Evolutionary conservation across 129 eudicot species (phyloP).

Genomic region (Tagetes patula): DNA sequence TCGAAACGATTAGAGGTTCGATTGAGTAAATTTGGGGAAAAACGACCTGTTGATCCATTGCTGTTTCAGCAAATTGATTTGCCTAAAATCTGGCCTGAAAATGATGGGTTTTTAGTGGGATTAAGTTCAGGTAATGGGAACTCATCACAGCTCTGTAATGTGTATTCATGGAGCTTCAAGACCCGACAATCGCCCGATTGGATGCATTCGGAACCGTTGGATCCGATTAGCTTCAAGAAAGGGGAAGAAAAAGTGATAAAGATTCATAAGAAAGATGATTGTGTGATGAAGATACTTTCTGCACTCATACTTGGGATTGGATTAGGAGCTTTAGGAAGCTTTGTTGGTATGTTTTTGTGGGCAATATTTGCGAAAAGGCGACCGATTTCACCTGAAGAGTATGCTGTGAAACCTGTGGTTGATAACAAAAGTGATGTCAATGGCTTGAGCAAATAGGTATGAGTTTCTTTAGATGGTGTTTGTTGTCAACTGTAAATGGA

Average conservation of each 20-base stretch:
- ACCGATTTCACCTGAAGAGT: constrained; percentile 66
- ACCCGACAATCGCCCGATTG: constrained; percentile 51
- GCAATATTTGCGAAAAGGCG: constrained; percentile 48
- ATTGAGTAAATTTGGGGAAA: constrained; percentile 47
- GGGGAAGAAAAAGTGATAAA: constrained; percentile 18
- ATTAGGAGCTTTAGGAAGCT: constrained; percentile 82
- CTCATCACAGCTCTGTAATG: constrained; percentile 53
- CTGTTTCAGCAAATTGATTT: constrained; percentile 54
- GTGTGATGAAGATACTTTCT: constrained; percentile 52
- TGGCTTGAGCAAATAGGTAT: constrained; percentile 45
- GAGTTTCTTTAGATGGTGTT: constrained; percentile 35
- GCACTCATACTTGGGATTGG: constrained; percentile 72
- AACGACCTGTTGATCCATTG: constrained; percentile 58
- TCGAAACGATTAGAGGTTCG: constrained; percentile 66
- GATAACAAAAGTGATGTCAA: constrained; percentile 21
- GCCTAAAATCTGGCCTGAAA: constrained; percentile 52
- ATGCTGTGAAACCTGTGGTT: constrained; percentile 39
- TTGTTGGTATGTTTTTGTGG: constrained; percentile 63
- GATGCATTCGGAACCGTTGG: constrained; percentile 93
- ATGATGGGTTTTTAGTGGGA: constrained; percentile 49
- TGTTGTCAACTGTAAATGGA: constrained; percentile 53
- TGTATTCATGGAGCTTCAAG: constrained; percentile 75
- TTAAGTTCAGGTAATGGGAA: constrained; percentile 65
- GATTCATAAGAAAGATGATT: constrained; percentile 52
- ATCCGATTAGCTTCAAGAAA: constrained; percentile 42